These are phyloP conservation scores for Phalaenopsis equestris DNA, from an alignment of 106 monocot genomes.

Conservation along the genomic window DNA sequence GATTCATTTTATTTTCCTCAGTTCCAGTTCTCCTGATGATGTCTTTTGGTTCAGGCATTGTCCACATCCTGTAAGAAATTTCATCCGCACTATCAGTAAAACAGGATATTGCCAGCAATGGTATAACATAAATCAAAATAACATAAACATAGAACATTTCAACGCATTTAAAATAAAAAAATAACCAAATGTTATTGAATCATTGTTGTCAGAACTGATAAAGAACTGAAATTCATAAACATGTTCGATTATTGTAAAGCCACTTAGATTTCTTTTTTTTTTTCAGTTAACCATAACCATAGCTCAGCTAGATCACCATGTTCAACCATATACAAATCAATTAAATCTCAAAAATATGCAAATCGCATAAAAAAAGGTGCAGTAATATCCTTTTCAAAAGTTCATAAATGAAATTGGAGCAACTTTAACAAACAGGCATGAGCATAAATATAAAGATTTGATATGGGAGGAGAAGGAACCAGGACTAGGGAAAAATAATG, in stretches of 20 bases:
- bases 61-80: conserved; percentile 66
- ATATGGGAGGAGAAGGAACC: too few species aligned
- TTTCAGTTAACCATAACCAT: not conserved
- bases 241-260: not conserved
- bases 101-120: not conserved
- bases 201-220: not conserved
- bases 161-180: not conserved
- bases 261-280: not conserved
- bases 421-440: too few species aligned
- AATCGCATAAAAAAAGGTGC: too few species aligned
- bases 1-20: conserved; percentile 44
- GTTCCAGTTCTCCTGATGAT: conserved; percentile 35
- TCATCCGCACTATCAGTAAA: not conserved
- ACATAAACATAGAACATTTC: not conserved
- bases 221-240: not conserved
- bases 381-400: too few species aligned
- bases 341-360: not conserved
- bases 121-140: not conserved
- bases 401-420: too few species aligned
- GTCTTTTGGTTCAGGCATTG: conserved; percentile 74
- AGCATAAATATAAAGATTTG: too few species aligned
- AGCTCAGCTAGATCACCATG: not conserved
- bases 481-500: too few species aligned
- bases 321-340: not conserved
- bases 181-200: not conserved